Percentiles rank a stretch among this genome's conserved stretches.
These are phyloP conservation scores for Amylostereum areolatum DNA, from an alignment of 1,284 basidiomycete genomes.

Conservation along the genomic window DNA sequence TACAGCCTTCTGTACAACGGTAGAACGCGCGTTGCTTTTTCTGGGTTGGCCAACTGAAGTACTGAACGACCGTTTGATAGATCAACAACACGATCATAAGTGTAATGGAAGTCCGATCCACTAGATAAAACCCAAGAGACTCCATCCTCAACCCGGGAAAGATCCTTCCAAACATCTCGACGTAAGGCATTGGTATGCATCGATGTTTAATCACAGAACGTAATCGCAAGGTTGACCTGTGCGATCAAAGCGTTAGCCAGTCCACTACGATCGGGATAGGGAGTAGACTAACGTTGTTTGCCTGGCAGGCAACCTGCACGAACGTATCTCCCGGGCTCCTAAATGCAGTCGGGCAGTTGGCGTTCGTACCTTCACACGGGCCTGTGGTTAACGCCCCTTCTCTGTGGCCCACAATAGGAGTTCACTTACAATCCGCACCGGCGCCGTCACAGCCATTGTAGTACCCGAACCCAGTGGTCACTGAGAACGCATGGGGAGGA, in stretches of 20 bases:
- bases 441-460: slow-evolving; percentile 7
- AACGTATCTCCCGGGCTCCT: slow-evolving; percentile 20
- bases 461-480: slow-evolving; percentile 33
- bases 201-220: slow-evolving; percentile 14
- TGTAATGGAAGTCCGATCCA: too few relatives aligned
- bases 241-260: neutral
- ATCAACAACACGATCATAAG: too few relatives aligned
- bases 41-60: too few relatives aligned
- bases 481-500: slow-evolving; percentile 25
- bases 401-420: too few relatives aligned
- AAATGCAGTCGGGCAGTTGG: slow-evolving; percentile 11
- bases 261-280: neutral
- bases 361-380: neutral
- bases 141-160: too few relatives aligned
- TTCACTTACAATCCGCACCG: slow-evolving; percentile 4
- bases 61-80: too few relatives aligned
- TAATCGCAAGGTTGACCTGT: slow-evolving; percentile 18
- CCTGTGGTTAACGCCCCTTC: too few relatives aligned
- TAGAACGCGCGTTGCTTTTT: too few relatives aligned
- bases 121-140: too few relatives aligned
- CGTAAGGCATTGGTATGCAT: neutral
- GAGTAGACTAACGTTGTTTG: slow-evolving; percentile 14
- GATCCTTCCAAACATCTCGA: too few relatives aligned
- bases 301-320: slow-evolving; percentile 22
- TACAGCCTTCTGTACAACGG: too few relatives aligned